phyloP scores from a whole-genome alignment of 2,329 filamentous ascomycete genomes.

The Pseudocercospora macadamiae region DNA sequence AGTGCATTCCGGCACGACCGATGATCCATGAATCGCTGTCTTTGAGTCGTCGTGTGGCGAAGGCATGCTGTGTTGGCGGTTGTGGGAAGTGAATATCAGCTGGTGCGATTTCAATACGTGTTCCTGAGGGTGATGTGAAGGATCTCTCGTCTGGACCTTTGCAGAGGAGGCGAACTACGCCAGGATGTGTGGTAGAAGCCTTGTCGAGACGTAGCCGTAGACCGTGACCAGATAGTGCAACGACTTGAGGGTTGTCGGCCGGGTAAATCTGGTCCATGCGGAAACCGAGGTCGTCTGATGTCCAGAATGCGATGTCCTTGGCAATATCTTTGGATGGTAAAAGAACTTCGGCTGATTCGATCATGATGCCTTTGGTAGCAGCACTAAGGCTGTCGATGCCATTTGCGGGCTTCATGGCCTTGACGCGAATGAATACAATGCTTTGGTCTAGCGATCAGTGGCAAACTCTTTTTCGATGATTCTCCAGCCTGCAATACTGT shows the following conservation, averaged over 20 bases:
- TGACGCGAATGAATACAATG: neutral
- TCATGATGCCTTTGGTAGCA: neutral
- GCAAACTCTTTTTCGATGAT: neutral
- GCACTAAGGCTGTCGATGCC: neutral
- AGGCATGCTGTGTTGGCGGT: conserved; percentile 14
- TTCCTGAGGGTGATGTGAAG: conserved; percentile 17
- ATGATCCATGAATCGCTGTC: conserved; percentile 19
- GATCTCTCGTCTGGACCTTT: neutral
- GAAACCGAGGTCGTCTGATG: conserved; percentile 9
- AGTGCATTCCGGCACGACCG: conserved; percentile 21
- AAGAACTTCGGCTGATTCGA: conserved; percentile 20
- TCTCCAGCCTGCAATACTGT: neutral
- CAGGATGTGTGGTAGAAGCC: conserved; percentile 2
- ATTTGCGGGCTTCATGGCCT: neutral
- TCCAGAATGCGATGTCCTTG: conserved; percentile 23
- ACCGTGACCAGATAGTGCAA: conserved; percentile 16
- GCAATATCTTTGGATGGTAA: conserved; percentile 17
- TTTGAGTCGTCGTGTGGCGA: conserved; percentile 10
- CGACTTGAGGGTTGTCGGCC: conserved; percentile 19
- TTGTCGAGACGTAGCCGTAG: conserved; percentile 18
- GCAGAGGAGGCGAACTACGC: conserved; percentile 14
- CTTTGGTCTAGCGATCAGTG: neutral
- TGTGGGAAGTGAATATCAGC: conserved; percentile 7
- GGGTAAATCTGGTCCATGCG: conserved; percentile 24
- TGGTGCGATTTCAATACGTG: conserved; percentile 13